phyloP scores from a whole-genome alignment of 441 rosid genomes.

The Gossypium gossypioides region DNA sequence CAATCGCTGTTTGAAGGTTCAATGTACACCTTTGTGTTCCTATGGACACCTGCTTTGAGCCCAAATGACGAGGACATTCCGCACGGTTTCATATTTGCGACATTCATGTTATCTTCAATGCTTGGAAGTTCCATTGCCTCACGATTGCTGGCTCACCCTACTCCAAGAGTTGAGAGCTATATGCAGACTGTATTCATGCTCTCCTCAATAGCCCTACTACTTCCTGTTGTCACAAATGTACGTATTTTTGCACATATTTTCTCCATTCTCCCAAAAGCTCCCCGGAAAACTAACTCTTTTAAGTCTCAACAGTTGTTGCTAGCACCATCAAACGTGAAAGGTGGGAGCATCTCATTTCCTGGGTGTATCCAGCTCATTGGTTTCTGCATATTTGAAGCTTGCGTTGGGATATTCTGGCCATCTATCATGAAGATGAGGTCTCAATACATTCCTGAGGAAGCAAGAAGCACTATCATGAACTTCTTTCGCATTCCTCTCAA shows the following conservation, averaged over 20 bases:
- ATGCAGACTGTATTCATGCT: constrained; percentile 61
- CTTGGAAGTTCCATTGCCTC: constrained; percentile 93
- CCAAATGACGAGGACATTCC: no score
- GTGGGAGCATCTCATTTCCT: constrained; percentile 73
- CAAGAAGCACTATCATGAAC: no score
- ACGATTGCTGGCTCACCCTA: constrained; percentile 62
- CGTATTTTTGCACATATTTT: background rate
- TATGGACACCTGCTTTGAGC: no score
- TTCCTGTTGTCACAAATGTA: background rate
- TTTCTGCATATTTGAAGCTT: constrained; percentile 85
- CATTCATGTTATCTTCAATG: constrained; percentile 95
- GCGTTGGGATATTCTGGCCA: constrained; percentile 41
- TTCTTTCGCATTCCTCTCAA: no score
- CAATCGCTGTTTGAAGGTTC: no score
- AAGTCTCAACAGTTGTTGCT: constrained; percentile 51
- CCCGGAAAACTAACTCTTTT: no score
- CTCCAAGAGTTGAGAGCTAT: constrained; percentile 79
- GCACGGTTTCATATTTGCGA: constrained; percentile 62
- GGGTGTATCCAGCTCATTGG: constrained; percentile 77
- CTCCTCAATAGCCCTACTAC: background rate
- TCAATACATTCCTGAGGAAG: no score
- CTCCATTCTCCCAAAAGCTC: background rate
- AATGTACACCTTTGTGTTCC: no score
- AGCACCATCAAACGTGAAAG: constrained; percentile 56
- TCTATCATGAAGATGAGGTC: no score